Base-by-base conservation (phyloP, 805 yeast species). In the Saccharomycopsis lassenensis region DNA sequence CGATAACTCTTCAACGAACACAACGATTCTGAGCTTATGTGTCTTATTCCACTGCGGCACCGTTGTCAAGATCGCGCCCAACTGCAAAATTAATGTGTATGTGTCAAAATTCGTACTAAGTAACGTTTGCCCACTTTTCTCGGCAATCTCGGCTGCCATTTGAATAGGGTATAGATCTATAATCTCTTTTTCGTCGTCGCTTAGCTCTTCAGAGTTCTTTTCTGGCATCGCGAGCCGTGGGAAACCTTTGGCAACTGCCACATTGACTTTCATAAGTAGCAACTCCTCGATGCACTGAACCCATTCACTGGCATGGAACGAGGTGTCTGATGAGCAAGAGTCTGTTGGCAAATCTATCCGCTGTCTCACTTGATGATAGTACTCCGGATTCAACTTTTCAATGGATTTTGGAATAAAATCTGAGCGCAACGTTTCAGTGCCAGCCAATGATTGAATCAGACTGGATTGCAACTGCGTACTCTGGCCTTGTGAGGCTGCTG, bases 111-210 rank as follows among this genome's bases (percentile, higher is more conserved):
- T 91, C 3, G 94, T 86, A 0, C 95, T 81, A 41, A 79, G 52
- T 1, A 81, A 76, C 12, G 79, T 72, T 37, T 71, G 71, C 4
- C 87, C 87, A 35, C 72, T 67, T 17, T 69, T 70, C 38, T 77
- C 73, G 31, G 73, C 65, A 35, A 84, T 72, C 29, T 77, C 74
- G 0, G 94, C 89, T 3, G 93, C 77, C 96, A 91, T 91, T 51
- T 91, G 98, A 46, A 91, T 87, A 0, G 99, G 98, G 55, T 93
- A 91, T 25, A 91, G 59, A 54, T 91, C 99, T 49, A 91, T 86
- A 46, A 62, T 78, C 44, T 68, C 65, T 43, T 65, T 67, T 19
- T 56, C 49, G 1, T 50, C 47, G 11, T 52, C 49, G 2, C 51
- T 47, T 14, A 59, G 32, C 10, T 52, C 53, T 17, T 20, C 22